Percentiles rank a stretch among this genome's conserved stretches.
Conservation (phyloP, 495 filamentous ascomycete species). For the Penicillium bialowiezense region DNA sequence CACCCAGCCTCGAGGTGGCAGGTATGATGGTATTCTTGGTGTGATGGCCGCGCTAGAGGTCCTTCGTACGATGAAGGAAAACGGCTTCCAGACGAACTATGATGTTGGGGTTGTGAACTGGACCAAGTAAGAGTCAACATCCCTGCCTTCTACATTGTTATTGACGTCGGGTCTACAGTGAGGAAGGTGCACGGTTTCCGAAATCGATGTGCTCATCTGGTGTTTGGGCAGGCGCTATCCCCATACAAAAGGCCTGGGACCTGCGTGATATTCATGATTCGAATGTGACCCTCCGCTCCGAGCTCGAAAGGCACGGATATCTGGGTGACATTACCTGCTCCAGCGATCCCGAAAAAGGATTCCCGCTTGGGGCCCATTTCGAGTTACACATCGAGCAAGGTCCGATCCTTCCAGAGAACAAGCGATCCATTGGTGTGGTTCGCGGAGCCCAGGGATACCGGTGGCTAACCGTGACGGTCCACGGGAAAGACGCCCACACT, state of each 20-base stretch:
- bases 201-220: slow-evolving; percentile 72
- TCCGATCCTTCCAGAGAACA: slow-evolving; percentile 57
- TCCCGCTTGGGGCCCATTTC: slow-evolving; percentile 66
- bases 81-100: slow-evolving; percentile 58
- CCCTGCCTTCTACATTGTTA: slow-evolving; percentile 15
- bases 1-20: slow-evolving; percentile 69
- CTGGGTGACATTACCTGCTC: slow-evolving; percentile 47
- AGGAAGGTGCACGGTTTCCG: slow-evolving; percentile 76
- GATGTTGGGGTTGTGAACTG: slow-evolving; percentile 70
- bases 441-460: slow-evolving; percentile 59
- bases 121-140: slow-evolving; percentile 53
- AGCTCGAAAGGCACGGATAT: slow-evolving; percentile 67
- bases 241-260: slow-evolving; percentile 58
- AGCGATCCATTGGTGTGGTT: slow-evolving; percentile 63
- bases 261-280: slow-evolving; percentile 49
- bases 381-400: slow-evolving; percentile 82
- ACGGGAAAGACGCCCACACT: slow-evolving; percentile 65
- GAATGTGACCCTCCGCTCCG: slow-evolving; percentile 51
- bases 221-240: slow-evolving; percentile 66
- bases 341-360: slow-evolving; percentile 32
- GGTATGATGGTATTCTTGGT: slow-evolving; percentile 71
- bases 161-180: slow-evolving; percentile 28
- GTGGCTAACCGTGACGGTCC: slow-evolving; percentile 61
- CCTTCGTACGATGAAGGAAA: slow-evolving; percentile 62
- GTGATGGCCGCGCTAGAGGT: slow-evolving; percentile 67